phyloP scores from a whole-genome alignment of 352 stramenopile genomes.

The Peronospora belbahrii region DNA sequence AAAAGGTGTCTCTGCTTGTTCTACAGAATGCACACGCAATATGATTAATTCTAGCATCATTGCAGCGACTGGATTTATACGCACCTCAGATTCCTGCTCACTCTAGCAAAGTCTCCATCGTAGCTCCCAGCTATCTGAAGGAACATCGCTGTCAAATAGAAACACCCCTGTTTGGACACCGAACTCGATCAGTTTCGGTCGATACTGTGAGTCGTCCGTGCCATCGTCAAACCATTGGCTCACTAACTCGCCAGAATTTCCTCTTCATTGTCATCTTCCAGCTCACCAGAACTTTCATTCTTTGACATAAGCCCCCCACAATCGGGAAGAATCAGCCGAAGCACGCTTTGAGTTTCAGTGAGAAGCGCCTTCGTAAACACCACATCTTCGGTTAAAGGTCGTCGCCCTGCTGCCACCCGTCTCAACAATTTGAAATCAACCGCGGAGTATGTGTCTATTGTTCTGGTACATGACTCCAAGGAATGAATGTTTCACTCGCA shows the following conservation, averaged over 20 bases:
- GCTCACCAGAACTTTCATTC: neutral
- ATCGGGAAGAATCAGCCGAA: constrained; percentile 6
- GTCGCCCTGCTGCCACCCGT: constrained; percentile 40
- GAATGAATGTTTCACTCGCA: neutral
- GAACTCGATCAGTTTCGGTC: constrained; percentile 37
- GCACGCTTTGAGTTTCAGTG: constrained; percentile 46
- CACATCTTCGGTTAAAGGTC: constrained; percentile 50
- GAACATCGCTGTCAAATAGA: constrained; percentile 17
- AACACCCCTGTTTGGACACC: constrained; percentile 26
- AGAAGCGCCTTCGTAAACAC: constrained; percentile 54
- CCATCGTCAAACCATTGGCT: constrained; percentile 67
- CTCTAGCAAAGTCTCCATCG: constrained; percentile 56
- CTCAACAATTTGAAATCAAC: constrained; percentile 55
- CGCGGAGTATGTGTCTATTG: constrained; percentile 5
- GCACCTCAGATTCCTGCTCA: constrained; percentile 47
- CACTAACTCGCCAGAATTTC: constrained; percentile 62
- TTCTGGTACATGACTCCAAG: neutral
- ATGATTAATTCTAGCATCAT: constrained; percentile 1
- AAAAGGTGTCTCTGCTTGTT: constrained; percentile 57
- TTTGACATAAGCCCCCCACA: constrained; percentile 20
- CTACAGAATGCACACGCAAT: constrained; percentile 21
- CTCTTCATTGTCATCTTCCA: constrained; percentile 31
- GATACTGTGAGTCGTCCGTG: constrained; percentile 40
- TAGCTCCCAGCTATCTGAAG: constrained; percentile 74
- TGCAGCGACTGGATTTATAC: neutral